Evolutionary conservation across 768 basidiomycete genomes (phyloP), one percentile per base, ranked within the genome.

Genomic region (Mrakia gelida): DNA sequence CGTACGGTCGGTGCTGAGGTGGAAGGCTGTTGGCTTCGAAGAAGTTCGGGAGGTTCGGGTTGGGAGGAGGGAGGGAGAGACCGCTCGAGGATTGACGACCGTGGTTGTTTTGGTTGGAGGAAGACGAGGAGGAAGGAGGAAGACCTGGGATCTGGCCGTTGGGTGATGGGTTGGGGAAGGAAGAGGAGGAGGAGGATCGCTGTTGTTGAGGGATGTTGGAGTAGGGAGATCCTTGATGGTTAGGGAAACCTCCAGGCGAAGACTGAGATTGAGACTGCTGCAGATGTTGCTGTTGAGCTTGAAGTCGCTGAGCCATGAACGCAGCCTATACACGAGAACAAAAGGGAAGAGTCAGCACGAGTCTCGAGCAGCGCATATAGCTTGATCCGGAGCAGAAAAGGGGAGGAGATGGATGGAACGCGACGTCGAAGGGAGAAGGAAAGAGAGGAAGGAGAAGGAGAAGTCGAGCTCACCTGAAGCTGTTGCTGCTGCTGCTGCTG

Each of bases 241-340:
- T 52, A 5, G 49, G 49, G 49, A 52, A 52, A 15, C 49, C 49
- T 52, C 49, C 38, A 18, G 21, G 30, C 74, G 74, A n/a, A 1
- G 16, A n/a, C 32, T 38, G 62, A 23, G 63, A 65, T 41, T 30
- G 26, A n/a, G 38, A 28, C 28, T 43, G 62, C 41, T 67, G 74
- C 2, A 18, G 41, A 26, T 81, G 81, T 45, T 84, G 84, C 52
- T 83, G 82, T 45, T 80, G 81, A 4, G 80, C 67, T 73, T 79
- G 52, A 76, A 80, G 79, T 79, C 80, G 38, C 74, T 80, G 74
- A 52, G 73, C 41, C 76, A 70, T 38, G 67, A 70, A 70, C 34
- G 67, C 67, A 43, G 67, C 67, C 67, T 70, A 3, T 0, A n/a
- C 21, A 9, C 21, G 16, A 1, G 9, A 45, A 23, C 34, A 5